Conservation (phyloP, 352 stramenopile species). For the Phytopythium aichiense region DNA sequence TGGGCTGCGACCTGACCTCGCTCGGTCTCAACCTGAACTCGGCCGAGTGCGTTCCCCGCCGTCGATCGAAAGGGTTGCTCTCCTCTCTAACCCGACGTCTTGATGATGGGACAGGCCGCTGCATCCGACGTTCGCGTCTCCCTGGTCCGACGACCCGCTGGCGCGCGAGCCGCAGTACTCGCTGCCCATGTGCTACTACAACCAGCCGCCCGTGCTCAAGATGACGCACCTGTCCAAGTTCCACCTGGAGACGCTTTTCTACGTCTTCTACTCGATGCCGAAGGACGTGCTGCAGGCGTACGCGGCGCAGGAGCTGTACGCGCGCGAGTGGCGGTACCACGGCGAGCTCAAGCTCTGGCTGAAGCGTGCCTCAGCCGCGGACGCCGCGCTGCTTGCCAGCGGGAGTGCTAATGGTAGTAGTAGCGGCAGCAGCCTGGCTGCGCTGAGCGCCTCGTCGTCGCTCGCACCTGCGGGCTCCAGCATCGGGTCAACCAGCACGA, state of each 20-base stretch:
- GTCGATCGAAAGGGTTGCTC: neutral
- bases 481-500: slow-evolving; percentile 25
- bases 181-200: slow-evolving; percentile 86
- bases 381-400: slow-evolving; percentile 51
- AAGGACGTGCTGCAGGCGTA: slow-evolving; percentile 96
- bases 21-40: slow-evolving; percentile 84
- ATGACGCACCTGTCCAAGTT: slow-evolving; percentile 98
- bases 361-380: slow-evolving; percentile 72
- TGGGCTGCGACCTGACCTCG: slow-evolving; percentile 78
- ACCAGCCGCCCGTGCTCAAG: slow-evolving; percentile 96
- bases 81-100: neutral
- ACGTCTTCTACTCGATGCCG: slow-evolving; percentile 99
- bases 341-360: slow-evolving; percentile 97
- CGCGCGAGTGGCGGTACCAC: slow-evolving; percentile 97
- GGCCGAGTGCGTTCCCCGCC: slow-evolving; percentile 51
- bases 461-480: slow-evolving; percentile 7
- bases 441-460: slow-evolving; percentile 20
- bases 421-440: slow-evolving; percentile 5
- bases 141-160: slow-evolving; percentile 64
- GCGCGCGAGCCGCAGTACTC: slow-evolving; percentile 84
- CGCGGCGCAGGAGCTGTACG: slow-evolving; percentile 86
- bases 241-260: slow-evolving; percentile 98
- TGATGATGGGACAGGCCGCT: slow-evolving; percentile 36
- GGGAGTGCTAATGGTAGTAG: neutral
- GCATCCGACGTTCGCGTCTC: slow-evolving; percentile 79